Evolutionary conservation across 805 yeast genomes (phyloP).

Genomic region (Zygosaccharomyces rouxii): DNA sequence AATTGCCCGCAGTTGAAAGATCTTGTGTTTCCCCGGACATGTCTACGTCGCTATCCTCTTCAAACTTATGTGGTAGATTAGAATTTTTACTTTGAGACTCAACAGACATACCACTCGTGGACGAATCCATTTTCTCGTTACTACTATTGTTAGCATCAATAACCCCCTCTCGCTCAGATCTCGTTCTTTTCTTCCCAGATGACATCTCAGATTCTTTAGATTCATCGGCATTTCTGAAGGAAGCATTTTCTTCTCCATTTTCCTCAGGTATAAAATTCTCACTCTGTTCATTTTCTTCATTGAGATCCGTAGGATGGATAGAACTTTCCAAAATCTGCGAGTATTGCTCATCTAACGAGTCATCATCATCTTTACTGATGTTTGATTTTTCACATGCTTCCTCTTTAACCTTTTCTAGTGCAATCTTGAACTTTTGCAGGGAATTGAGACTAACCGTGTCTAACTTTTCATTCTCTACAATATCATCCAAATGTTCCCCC

Average conservation of each 20-base stretch:
- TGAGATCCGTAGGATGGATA: neutral
- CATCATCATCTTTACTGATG: slow-evolving; percentile 1
- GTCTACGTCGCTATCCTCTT: neutral
- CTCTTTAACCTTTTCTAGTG: slow-evolving; percentile 10
- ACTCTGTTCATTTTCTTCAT: neutral
- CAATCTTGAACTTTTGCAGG: slow-evolving; percentile 29
- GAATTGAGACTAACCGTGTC: slow-evolving; percentile 37
- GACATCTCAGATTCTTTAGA: neutral
- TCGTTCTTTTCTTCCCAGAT: slow-evolving; percentile 1
- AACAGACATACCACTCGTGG: neutral
- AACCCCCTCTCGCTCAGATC: neutral
- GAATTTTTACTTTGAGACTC: neutral
- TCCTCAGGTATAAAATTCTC: neutral
- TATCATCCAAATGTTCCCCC: slow-evolving; percentile 26
- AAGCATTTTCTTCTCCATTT: neutral
- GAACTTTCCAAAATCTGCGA: slow-evolving; percentile 21
- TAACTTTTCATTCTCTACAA: slow-evolving; percentile 30
- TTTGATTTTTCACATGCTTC: slow-evolving; percentile 13
- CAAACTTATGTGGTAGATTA: neutral
- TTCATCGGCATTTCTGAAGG: neutral
- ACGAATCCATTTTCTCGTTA: neutral
- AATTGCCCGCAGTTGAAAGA: neutral
- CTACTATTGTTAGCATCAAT: neutral
- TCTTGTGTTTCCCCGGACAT: neutral
- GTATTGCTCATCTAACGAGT: slow-evolving; percentile 19